phyloP scores from a whole-genome alignment of 2,329 filamentous ascomycete genomes.

The Mycosphaerella arachidis region DNA sequence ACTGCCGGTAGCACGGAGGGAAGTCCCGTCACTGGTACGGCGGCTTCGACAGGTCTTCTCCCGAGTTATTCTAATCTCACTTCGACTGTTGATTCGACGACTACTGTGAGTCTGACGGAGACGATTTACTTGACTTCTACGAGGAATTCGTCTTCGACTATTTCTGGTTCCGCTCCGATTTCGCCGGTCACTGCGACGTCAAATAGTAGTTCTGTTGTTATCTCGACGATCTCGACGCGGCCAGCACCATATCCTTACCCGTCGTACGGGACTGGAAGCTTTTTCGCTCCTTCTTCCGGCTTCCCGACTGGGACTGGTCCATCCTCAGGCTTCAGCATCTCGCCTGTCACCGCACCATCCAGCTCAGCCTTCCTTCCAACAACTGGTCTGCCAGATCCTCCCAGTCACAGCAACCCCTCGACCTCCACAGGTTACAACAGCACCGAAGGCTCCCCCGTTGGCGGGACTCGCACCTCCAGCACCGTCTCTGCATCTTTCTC shows the following conservation, averaged over 20 bases:
- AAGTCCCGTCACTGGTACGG: conserved; percentile 3
- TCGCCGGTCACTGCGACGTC: background rate
- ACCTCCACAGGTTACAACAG: background rate
- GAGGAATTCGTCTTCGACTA: background rate
- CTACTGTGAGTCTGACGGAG: background rate
- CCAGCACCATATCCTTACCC: background rate
- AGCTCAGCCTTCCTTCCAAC: background rate
- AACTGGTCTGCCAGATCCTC: background rate
- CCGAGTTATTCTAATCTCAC: conserved; percentile 1
- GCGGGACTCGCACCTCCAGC: background rate
- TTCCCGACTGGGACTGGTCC: background rate
- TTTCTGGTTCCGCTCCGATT: background rate
- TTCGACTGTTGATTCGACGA: background rate
- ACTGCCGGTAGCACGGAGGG: conserved; percentile 6
- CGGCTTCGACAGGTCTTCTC: conserved; percentile 2
- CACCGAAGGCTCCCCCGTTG: background rate
- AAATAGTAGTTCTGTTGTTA: background rate
- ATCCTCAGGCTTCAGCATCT: background rate
- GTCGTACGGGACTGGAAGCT: background rate
- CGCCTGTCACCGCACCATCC: background rate
- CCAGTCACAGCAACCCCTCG: background rate
- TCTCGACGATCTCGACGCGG: background rate
- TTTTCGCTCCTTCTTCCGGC: background rate
- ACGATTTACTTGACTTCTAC: background rate
- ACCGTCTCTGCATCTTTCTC: background rate